Evolutionary conservation across 345 rosid genomes (phyloP).

Genomic region (Hibiscus syriacus): DNA sequence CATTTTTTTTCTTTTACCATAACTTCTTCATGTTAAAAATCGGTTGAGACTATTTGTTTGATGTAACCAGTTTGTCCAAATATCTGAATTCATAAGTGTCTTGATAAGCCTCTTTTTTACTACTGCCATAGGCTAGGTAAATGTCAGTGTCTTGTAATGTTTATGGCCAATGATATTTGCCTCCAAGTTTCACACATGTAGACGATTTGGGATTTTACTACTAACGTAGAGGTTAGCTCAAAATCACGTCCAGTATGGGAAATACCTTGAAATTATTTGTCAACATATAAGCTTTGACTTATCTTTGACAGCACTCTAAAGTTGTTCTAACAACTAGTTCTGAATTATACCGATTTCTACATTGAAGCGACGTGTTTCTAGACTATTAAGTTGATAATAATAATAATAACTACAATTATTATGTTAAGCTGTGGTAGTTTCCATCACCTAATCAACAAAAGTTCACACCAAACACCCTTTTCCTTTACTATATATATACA

Average conservation of each 20-base stretch:
- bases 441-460: slow-evolving; percentile 16
- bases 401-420: not conserved
- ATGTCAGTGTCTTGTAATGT: not conserved
- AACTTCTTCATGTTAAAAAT: not conserved
- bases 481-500: slow-evolving; percentile 29
- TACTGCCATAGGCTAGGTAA: not conserved
- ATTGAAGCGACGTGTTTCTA: not conserved
- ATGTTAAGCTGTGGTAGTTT: no score
- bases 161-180: not conserved
- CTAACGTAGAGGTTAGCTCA: not conserved
- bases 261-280: not conserved
- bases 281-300: slow-evolving; percentile 19
- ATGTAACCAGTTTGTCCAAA: no score
- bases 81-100: not conserved
- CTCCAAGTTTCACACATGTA: not conserved
- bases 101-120: not conserved
- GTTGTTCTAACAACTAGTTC: slow-evolving; percentile 60
- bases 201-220: not conserved
- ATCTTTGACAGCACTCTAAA: slow-evolving; percentile 55
- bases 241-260: not conserved
- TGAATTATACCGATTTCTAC: no score
- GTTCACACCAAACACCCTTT: slow-evolving; percentile 20
- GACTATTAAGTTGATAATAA: no score
- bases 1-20: not conserved
- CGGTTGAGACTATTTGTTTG: no score